Conservation (phyloP, 2,329 filamentous ascomycete species). For the Diaporthe sp. region DNA sequence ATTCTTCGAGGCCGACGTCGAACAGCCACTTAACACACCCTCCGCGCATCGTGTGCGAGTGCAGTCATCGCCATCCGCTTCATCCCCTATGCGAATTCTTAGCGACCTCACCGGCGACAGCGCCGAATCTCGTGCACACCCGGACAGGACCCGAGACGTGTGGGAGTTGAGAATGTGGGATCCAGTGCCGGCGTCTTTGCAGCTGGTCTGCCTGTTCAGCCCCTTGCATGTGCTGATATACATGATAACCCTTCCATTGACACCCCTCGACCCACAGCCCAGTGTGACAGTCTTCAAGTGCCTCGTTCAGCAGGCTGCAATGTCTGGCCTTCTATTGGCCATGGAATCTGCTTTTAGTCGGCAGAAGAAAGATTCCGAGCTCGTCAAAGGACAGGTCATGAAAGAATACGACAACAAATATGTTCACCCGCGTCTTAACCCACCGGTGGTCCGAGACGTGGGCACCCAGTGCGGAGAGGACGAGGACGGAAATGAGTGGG, state of each 20-base stretch:
- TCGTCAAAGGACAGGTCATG: conserved; percentile 92
- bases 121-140: conserved; percentile 87
- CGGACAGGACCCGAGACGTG: conserved; percentile 85
- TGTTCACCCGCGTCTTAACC: conserved; percentile 88
- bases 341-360: conserved; percentile 82
- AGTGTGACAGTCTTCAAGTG: conserved; percentile 89
- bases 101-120: conserved; percentile 76
- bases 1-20: conserved; percentile 88
- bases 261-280: conserved; percentile 80
- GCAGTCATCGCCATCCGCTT: conserved; percentile 82
- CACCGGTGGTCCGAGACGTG: conserved; percentile 79
- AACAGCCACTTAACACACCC: conserved; percentile 80
- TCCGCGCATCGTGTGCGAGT: conserved; percentile 91
- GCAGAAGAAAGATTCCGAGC: conserved; percentile 84
- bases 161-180: conserved; percentile 98
- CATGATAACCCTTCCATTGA: conserved; percentile 86
- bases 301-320: conserved; percentile 78
- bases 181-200: conserved; percentile 84
- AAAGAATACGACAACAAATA: conserved; percentile 97
- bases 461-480: conserved; percentile 79
- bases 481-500: conserved; percentile 57
- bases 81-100: conserved; percentile 83
- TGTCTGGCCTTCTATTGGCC: conserved; percentile 82
- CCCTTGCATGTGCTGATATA: conserved; percentile 94
- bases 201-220: conserved; percentile 90